These are phyloP conservation scores for Larix kaempferi DNA, from an alignment of 75 land plant genomes.

Conservation along the genomic window DNA sequence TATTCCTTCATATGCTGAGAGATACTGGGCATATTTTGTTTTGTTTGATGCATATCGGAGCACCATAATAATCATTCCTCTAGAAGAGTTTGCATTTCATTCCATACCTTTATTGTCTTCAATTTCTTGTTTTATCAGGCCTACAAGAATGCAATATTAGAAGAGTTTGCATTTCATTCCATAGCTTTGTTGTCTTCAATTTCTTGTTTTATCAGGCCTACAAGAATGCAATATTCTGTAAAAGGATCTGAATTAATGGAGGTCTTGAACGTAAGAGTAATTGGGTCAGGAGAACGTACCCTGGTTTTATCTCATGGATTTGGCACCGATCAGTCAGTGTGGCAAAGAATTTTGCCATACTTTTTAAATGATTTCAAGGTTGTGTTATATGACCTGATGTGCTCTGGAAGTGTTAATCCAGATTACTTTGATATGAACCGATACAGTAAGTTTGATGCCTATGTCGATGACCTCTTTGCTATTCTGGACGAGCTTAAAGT, in stretches of 20 bases:
- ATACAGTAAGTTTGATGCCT: constrained; percentile 58
- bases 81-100: too few relatives aligned
- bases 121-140: too few relatives aligned
- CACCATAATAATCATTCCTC: too few relatives aligned
- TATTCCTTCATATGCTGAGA: too few relatives aligned
- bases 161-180: too few relatives aligned
- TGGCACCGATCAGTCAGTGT: constrained; percentile 78
- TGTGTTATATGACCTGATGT: constrained; percentile 66
- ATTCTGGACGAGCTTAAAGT: constrained; percentile 54
- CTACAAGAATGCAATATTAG: background rate
- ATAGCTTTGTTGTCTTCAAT: too few relatives aligned
- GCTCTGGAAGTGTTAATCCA: constrained; percentile 75
- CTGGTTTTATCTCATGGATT: constrained; percentile 74
- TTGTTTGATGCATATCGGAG: too few relatives aligned
- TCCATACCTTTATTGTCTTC: too few relatives aligned
- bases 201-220: too few relatives aligned
- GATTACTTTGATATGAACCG: constrained; percentile 57
- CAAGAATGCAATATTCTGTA: background rate
- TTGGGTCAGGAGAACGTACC: constrained; percentile 42
- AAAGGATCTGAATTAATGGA: constrained; percentile 24
- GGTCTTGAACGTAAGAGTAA: constrained; percentile 54
- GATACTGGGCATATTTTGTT: too few relatives aligned
- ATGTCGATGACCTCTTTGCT: constrained; percentile 60
- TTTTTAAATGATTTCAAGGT: constrained; percentile 43
- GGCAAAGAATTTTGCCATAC: constrained; percentile 57